Percentiles rank a stretch among this genome's conserved stretches.
phyloP scores from a whole-genome alignment of 805 yeast genomes.

The Hagleromyces aurorensis region DNA sequence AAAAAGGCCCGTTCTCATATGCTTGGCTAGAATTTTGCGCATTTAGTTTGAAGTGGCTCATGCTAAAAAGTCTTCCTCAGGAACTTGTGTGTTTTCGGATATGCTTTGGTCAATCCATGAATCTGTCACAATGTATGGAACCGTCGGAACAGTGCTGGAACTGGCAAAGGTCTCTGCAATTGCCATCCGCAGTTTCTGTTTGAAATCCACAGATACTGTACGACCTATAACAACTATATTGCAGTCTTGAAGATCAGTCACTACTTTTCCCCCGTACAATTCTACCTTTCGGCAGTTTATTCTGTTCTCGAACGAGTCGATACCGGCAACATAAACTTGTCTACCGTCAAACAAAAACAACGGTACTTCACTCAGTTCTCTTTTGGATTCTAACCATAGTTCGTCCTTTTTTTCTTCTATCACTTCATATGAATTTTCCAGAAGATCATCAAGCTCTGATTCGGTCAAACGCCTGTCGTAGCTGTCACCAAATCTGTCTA shows the following conservation, averaged over 20 bases:
- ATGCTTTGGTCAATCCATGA: conserved; percentile 35
- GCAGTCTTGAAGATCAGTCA: conserved; percentile 25
- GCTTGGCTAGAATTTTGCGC: too few species aligned
- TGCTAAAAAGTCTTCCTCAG: conserved; percentile 26
- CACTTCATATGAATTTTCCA: conserved; percentile 2
- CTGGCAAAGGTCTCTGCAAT: conserved; percentile 3
- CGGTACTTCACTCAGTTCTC: conserved; percentile 12
- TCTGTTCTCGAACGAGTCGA: conserved; percentile 6
- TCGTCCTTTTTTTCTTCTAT: conserved; percentile 13
- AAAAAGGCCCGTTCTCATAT: too few species aligned
- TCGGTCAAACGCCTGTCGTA: conserved; percentile 23
- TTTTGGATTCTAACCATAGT: neutral
- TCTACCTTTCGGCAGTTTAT: conserved; percentile 30
- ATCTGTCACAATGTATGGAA: conserved; percentile 31
- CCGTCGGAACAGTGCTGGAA: conserved; percentile 13
- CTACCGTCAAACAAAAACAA: conserved; percentile 33
- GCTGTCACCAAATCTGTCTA: conserved; percentile 62
- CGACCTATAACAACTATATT: conserved; percentile 35
- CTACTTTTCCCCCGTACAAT: conserved; percentile 39
- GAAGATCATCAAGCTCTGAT: conserved; percentile 10
- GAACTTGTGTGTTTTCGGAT: conserved; percentile 24
- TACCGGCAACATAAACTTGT: conserved; percentile 19
- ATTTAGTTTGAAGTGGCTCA: too few species aligned
- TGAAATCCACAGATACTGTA: conserved; percentile 3
- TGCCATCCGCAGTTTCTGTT: conserved; percentile 1